These are phyloP conservation scores for Escovopsis sp. DNA, from an alignment of 2,329 filamentous ascomycete genomes.

Conservation along the genomic window DNA sequence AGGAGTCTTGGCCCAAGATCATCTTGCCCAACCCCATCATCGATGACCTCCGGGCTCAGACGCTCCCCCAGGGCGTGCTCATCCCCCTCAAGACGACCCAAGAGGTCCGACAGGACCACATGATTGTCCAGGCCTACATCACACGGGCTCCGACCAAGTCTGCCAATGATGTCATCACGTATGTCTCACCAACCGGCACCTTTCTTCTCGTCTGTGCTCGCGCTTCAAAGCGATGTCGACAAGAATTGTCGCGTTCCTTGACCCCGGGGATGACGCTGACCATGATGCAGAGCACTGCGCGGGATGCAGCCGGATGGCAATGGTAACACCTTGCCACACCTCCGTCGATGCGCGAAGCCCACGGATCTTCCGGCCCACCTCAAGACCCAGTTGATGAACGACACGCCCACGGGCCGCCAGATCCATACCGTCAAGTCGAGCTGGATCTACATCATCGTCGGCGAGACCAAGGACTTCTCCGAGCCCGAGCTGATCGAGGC, in stretches of 20 bases:
- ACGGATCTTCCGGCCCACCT: slow-evolving; percentile 51
- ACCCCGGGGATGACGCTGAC: slow-evolving; percentile 8
- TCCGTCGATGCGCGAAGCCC: slow-evolving; percentile 62
- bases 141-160: slow-evolving; percentile 56
- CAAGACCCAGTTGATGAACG: slow-evolving; percentile 45
- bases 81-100: slow-evolving; percentile 50
- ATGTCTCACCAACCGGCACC: too few relatives aligned
- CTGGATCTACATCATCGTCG: slow-evolving; percentile 43
- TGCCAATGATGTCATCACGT: slow-evolving; percentile 57
- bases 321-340: slow-evolving; percentile 51
- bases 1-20: slow-evolving; percentile 3
- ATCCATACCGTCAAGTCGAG: slow-evolving; percentile 45
- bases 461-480: slow-evolving; percentile 34
- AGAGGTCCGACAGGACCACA: slow-evolving; percentile 44
- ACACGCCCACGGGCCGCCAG: slow-evolving; percentile 35
- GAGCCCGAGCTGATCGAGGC: slow-evolving; percentile 34
- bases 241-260: too few relatives aligned
- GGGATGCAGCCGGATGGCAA: slow-evolving; percentile 42
- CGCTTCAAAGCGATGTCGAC: neutral
- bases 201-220: neutral
- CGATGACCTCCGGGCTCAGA: slow-evolving; percentile 18
- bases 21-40: slow-evolving; percentile 22
- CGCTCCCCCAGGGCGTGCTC: slow-evolving; percentile 32
- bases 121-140: slow-evolving; percentile 48
- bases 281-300: slow-evolving; percentile 33